These are phyloP conservation scores for Scheffersomyces coipomensis DNA, from an alignment of 805 yeast genomes.

Conservation along the genomic window DNA sequence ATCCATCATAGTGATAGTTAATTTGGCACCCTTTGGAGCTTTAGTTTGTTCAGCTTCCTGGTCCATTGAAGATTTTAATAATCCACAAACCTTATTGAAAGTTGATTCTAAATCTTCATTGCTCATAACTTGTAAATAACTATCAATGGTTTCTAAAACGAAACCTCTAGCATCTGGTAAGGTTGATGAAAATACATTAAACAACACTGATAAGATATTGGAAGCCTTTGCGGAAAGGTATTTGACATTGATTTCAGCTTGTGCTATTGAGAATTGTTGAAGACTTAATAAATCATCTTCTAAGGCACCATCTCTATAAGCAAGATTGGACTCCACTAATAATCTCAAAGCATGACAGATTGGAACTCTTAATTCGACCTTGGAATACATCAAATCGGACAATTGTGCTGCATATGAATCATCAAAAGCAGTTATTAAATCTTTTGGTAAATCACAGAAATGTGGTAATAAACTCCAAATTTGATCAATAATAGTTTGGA, in stretches of 20 bases:
- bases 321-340: slow-evolving; percentile 72
- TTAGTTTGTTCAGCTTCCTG: slow-evolving; percentile 41
- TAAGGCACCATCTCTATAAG: slow-evolving; percentile 59
- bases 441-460: slow-evolving; percentile 84
- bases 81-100: slow-evolving; percentile 81
- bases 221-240: slow-evolving; percentile 66
- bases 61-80: slow-evolving; percentile 73
- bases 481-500: slow-evolving; percentile 85
- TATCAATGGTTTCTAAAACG: slow-evolving; percentile 82
- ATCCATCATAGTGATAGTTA: slow-evolving; percentile 88
- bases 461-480: slow-evolving; percentile 89
- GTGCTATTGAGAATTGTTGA: slow-evolving; percentile 56
- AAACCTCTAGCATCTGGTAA: slow-evolving; percentile 78
- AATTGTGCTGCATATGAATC: slow-evolving; percentile 76
- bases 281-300: slow-evolving; percentile 56
- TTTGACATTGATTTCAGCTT: slow-evolving; percentile 56
- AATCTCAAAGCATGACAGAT: slow-evolving; percentile 80
- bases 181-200: slow-evolving; percentile 92
- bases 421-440: slow-evolving; percentile 60
- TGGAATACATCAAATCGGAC: slow-evolving; percentile 70
- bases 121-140: slow-evolving; percentile 69
- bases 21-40: slow-evolving; percentile 34
- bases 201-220: slow-evolving; percentile 79
- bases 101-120: slow-evolving; percentile 67
- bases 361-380: slow-evolving; percentile 72